Evolutionary conservation across 2,329 filamentous ascomycete genomes (phyloP).

Genomic region (Anisogramma anomala): DNA sequence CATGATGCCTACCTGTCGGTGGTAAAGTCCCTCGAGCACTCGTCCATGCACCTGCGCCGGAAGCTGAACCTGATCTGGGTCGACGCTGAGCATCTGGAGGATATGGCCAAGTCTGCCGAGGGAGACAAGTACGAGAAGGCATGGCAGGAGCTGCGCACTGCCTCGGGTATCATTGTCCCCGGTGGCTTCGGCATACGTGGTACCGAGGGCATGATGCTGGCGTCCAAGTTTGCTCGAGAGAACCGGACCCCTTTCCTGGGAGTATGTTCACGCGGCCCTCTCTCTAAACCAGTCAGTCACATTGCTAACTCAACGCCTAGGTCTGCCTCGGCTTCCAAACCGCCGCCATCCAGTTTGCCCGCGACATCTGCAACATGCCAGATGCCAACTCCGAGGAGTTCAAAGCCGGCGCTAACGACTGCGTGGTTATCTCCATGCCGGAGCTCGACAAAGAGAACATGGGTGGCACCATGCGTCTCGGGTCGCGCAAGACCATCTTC

Average conservation of each 20-base stretch:
- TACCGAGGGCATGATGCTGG: constrained; percentile 80
- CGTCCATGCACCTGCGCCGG: constrained; percentile 71
- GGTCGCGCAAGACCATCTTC: constrained; percentile 58
- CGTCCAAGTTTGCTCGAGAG: constrained; percentile 76
- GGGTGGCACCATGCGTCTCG: constrained; percentile 70
- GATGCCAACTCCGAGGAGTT: constrained; percentile 47
- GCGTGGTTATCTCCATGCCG: constrained; percentile 83
- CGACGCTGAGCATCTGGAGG: constrained; percentile 74
- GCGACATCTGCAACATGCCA: constrained; percentile 57
- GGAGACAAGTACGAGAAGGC: constrained; percentile 73
- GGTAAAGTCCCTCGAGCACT: constrained; percentile 75
- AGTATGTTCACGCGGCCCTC: constrained; percentile 31
- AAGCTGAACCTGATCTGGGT: constrained; percentile 77
- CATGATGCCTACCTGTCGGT: constrained; percentile 67
- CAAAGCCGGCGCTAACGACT: constrained; percentile 45
- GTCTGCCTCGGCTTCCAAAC: constrained; percentile 81
- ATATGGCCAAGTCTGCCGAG: constrained; percentile 44
- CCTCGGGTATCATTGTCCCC: constrained; percentile 55
- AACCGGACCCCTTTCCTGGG: constrained; percentile 75
- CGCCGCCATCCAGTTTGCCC: constrained; percentile 79
- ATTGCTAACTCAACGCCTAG: constrained; percentile 1
- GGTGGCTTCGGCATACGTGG: constrained; percentile 74
- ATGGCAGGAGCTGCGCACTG: constrained; percentile 68
- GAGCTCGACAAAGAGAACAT: constrained; percentile 47
- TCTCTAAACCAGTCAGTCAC: not conserved